Evolutionary conservation across 2,329 filamentous ascomycete genomes (phyloP).

Genomic region (Hypoxylon sp.): DNA sequence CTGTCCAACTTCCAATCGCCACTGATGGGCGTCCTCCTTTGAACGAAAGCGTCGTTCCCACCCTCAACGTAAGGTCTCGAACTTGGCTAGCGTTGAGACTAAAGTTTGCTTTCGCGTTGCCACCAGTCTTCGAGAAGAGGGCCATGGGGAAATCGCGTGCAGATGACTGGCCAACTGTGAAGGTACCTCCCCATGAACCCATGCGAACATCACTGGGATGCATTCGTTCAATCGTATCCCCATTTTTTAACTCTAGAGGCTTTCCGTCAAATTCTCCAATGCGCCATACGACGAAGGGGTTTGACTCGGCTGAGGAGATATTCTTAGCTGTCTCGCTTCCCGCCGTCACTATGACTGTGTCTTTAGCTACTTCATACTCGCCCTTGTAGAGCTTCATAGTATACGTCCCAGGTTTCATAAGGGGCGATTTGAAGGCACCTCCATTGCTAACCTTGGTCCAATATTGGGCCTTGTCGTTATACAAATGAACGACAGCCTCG

Average conservation of each 20-base stretch:
- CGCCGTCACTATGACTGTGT: constrained; percentile 27
- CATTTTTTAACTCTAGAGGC: constrained; percentile 39
- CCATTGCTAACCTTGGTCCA: constrained; percentile 33
- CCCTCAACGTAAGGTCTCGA: constrained; percentile 33
- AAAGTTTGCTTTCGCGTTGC: constrained; percentile 38
- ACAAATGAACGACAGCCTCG: constrained; percentile 39
- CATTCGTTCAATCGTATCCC: constrained; percentile 41
- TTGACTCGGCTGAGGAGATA: constrained; percentile 33
- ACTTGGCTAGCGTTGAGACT: constrained; percentile 35
- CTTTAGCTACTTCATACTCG: constrained; percentile 38
- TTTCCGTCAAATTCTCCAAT: constrained; percentile 39
- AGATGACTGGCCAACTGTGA: constrained; percentile 34
- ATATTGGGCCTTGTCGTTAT: constrained; percentile 40
- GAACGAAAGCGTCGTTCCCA: constrained; percentile 42
- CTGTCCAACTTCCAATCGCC: constrained; percentile 38
- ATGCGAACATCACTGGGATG: constrained; percentile 39
- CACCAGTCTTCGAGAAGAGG: constrained; percentile 40
- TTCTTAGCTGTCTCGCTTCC: constrained; percentile 30
- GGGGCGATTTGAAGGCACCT: constrained; percentile 33
- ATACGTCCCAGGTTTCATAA: constrained; percentile 39
- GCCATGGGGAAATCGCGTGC: constrained; percentile 40
- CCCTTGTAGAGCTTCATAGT: constrained; percentile 42
- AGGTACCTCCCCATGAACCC: constrained; percentile 39
- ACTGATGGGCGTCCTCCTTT: constrained; percentile 40
- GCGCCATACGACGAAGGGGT: constrained; percentile 35